Evolutionary conservation across 192 early-diverging fungal species (phyloP), one percentile per base, ranked within the genome.

Genomic region (Backusella morwellensis): DNA sequence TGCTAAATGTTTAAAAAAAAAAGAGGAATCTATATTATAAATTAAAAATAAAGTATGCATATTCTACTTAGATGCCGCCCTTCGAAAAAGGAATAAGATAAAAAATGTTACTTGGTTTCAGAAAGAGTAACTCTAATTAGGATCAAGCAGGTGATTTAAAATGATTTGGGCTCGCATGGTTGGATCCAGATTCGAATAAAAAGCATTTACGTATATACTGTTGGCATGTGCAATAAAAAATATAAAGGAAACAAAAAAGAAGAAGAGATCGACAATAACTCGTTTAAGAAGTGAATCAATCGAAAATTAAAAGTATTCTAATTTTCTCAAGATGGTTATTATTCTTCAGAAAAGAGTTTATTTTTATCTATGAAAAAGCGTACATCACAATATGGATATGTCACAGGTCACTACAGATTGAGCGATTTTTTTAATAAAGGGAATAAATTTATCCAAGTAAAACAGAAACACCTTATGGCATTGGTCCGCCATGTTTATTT

Each of bases 391-490:
- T n/a, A 26, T 56, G 23, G 9, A 59, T 26, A 26, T 59, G 56
- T 59, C 23, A 63, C 26, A 63, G 56, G 56, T 50, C 47, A 44
- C 42, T 14, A 44, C 42, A 44, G 47, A 6, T 23, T 63, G 56
- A 63, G 56, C 19, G 23, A n/a, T 63, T 63, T 63, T 69, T 40
- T 41, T 26, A 8, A 21, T 36, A 35, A 68, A 35, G 66, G 66
- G 19, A 68, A 68, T 68, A 68, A 68, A 35, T n/a, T 68, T 21
- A 69, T 69, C 68, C 11, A 35, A 70, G 35, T 70, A 40, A 70
- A 23, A 19, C 12, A 70, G n/a, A 41, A 63, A 63, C 56, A 63
- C 56, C 23, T 12, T 14, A 7, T 8, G 8, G 21, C 68, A 70
- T 70, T 70, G 68, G 68, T 70, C 21, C 36, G 1, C 12, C 11